Evolutionary conservation across 192 early-diverging fungal species (phyloP).

Genomic region (Umbelopsis vinacea): DNA sequence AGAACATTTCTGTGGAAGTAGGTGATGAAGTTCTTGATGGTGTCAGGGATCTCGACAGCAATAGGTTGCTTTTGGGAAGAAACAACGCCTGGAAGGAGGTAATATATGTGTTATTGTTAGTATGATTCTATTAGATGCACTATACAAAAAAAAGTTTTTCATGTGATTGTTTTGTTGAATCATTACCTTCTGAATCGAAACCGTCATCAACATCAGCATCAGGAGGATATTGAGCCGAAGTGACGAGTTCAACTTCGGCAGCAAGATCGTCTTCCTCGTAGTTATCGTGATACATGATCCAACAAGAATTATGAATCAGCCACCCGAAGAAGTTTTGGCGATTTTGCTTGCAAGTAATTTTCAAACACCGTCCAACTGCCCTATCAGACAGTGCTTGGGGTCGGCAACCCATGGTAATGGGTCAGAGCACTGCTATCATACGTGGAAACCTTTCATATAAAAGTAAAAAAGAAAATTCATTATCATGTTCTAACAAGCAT

Average conservation of each 20-base stretch:
- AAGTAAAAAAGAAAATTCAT: too few relatives aligned
- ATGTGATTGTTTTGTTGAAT: constrained; percentile 5
- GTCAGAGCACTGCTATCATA: too few relatives aligned
- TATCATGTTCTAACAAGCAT: too few relatives aligned
- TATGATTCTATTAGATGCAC: not conserved
- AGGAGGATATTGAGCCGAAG: constrained; percentile 44
- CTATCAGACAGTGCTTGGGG: not conserved
- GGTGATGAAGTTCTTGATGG: constrained; percentile 82
- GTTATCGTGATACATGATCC: constrained; percentile 46
- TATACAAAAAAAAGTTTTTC: constrained; percentile 25
- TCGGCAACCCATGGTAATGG: too few relatives aligned
- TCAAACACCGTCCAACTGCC: not conserved
- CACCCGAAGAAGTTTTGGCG: constrained; percentile 3
- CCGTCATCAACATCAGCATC: constrained; percentile 50
- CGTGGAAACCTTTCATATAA: too few relatives aligned
- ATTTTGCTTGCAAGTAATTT: constrained; percentile 1
- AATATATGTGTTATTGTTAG: not conserved
- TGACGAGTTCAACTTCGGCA: constrained; percentile 65
- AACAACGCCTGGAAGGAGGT: not conserved
- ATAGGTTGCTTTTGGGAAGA: constrained; percentile 36
- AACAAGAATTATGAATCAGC: constrained; percentile 13
- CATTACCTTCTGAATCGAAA: constrained; percentile 44
- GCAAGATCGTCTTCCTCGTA: constrained; percentile 60
- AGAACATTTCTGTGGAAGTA: constrained; percentile 81
- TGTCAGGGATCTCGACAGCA: constrained; percentile 76